Conservation (phyloP, 805 yeast genomes). For the Naumovozyma dairenensis region DNA sequence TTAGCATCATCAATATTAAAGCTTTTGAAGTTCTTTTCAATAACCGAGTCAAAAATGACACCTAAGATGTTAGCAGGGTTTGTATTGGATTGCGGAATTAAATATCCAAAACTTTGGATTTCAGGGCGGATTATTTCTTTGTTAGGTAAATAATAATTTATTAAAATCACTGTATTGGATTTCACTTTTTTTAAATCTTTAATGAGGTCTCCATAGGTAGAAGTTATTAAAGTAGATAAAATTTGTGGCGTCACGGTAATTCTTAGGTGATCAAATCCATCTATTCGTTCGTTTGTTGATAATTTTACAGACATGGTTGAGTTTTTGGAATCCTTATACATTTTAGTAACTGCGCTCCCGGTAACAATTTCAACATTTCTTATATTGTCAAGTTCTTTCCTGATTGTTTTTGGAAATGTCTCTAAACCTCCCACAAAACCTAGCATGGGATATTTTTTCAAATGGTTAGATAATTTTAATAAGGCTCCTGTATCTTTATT, state of each 20-base stretch:
- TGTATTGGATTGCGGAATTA: constrained; percentile 49
- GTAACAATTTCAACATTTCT: constrained; percentile 28
- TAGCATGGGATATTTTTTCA: constrained; percentile 54
- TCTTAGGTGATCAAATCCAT: constrained; percentile 45
- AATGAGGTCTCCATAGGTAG: constrained; percentile 10
- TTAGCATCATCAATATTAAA: constrained; percentile 11
- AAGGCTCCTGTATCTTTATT: constrained; percentile 34
- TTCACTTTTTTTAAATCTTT: constrained; percentile 21
- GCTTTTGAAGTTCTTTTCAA: constrained; percentile 46
- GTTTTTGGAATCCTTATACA: constrained; percentile 4
- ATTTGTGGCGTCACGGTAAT: constrained; percentile 43
- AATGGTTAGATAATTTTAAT: constrained; percentile 24
- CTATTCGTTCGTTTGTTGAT: background rate
- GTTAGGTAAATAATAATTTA: constrained; percentile 53
- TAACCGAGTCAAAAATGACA: constrained; percentile 82
- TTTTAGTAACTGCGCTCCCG: constrained; percentile 7
- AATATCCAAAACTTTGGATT: constrained; percentile 73
- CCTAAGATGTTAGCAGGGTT: constrained; percentile 63
- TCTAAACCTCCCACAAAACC: constrained; percentile 49
- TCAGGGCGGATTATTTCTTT: constrained; percentile 31
- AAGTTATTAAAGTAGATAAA: constrained; percentile 29
- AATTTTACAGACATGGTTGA: background rate
- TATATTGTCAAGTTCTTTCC: constrained; percentile 28
- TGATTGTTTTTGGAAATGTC: constrained; percentile 38
- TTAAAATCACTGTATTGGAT: constrained; percentile 48